phyloP scores from a whole-genome alignment of 2,329 filamentous ascomycete genomes.

The Monosporascus sp. region DNA sequence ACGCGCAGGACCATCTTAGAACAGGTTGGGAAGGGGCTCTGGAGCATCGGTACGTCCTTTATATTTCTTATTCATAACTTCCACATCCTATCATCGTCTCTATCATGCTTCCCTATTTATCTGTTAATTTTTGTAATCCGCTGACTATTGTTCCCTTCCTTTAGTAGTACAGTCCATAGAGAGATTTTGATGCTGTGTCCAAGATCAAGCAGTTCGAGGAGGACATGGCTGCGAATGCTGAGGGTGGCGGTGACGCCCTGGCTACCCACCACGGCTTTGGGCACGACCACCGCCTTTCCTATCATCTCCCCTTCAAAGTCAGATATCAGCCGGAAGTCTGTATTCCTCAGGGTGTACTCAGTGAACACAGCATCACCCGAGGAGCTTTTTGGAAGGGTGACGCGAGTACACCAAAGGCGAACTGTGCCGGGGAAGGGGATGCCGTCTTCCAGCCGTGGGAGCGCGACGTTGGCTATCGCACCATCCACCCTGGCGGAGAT shows the following conservation, averaged over 20 bases:
- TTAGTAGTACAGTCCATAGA: too few species aligned
- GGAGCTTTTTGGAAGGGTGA: slow-evolving; percentile 62
- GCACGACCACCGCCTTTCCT: slow-evolving; percentile 69
- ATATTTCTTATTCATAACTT: too few species aligned
- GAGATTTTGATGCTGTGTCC: too few species aligned
- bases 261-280: slow-evolving; percentile 63
- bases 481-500: not conserved
- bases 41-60: slow-evolving; percentile 8
- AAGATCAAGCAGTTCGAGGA: too few species aligned
- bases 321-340: slow-evolving; percentile 92
- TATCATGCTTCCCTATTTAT: too few species aligned
- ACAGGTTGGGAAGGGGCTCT: slow-evolving; percentile 7
- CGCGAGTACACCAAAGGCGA: slow-evolving; percentile 44
- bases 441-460: not conserved
- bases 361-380: slow-evolving; percentile 66
- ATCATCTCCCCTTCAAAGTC: slow-evolving; percentile 51
- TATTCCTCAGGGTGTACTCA: slow-evolving; percentile 71
- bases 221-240: too few species aligned
- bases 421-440: not conserved
- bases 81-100: too few species aligned
- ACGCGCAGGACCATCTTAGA: slow-evolving; percentile 8
- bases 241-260: too few species aligned
- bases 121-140: too few species aligned
- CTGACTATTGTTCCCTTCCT: not conserved
- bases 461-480: not conserved